Evolutionary conservation across 2,329 filamentous ascomycete species (phyloP), one percentile per base, ranked within the genome.

Genomic region (Xylaria sp.): DNA sequence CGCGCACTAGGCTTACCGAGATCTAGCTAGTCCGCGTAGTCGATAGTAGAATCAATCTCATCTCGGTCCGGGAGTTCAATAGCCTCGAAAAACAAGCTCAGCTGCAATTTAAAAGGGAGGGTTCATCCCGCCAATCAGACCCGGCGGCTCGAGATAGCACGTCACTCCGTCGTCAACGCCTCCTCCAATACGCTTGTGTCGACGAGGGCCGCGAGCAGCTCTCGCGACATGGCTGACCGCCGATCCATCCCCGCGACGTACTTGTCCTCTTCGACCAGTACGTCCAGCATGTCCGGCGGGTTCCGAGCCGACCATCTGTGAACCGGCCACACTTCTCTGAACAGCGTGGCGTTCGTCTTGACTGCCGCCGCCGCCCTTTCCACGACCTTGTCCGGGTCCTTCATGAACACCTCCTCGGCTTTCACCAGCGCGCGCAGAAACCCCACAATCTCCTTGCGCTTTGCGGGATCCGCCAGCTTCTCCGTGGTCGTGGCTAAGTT

Each of bases 401-500:
- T 72, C 25, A 39, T 62, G 67, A 79, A 80, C 15, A 78, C 68
- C 1, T 70, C 70, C 13, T 76, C 74, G 9, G 77, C 76, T 64
- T 76, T 70, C 52, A 76, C 74, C 36, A 80, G 67, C 20, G 74
- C 73, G 34, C 71, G 69, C 58, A 80, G 56, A 58, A 77, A 80
- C 6, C 60, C 67, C 20, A 80, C 73, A 43, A 80, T 79, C 60
- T 76, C 72, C 56, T 64, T 66, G 28, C 78, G 71, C 66, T 69
- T 76, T 13, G 60, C 65, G 10, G 76, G 46, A 61, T 80, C 73
- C 7, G 63, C 60, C 30, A 80, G 72, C 72, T 78, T 78, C 63
- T 78, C 73, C 13, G 71, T 63, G 2, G 78, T 80, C 18, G 76
- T 76, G 56, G 77, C 76, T 34, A 80, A 67, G 50, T 73, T 78